These are phyloP conservation scores for Phlebiopsis flavidoalba DNA, from an alignment of 768 basidiomycete species.

Conservation along the genomic window DNA sequence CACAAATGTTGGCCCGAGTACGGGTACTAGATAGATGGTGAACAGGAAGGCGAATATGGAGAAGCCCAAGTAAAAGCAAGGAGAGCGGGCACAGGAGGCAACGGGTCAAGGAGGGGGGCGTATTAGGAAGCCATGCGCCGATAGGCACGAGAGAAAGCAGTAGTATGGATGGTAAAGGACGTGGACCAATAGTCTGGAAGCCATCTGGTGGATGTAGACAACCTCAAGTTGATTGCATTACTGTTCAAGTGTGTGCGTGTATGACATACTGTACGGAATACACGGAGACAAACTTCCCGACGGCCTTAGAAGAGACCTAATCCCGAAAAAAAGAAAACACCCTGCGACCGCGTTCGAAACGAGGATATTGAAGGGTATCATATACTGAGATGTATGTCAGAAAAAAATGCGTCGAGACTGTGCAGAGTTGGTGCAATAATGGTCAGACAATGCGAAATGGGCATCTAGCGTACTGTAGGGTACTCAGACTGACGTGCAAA, in stretches of 20 bases:
- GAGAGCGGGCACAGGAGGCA: slow-evolving; percentile 65
- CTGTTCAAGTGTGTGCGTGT: not conserved
- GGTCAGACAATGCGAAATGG: slow-evolving; percentile 15
- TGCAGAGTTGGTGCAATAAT: not conserved
- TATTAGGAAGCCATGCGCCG: slow-evolving; percentile 66
- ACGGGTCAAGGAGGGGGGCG: slow-evolving; percentile 67
- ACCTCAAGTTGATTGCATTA: not conserved
- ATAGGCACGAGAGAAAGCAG: slow-evolving; percentile 61
- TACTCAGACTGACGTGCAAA: slow-evolving; percentile 18
- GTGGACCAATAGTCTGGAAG: slow-evolving; percentile 14
- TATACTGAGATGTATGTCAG: not conserved
- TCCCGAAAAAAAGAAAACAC: no score
- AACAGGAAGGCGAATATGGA: slow-evolving; percentile 78
- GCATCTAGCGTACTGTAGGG: slow-evolving; percentile 11
- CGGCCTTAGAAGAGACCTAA: not conserved
- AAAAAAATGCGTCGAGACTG: not conserved
- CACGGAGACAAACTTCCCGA: not conserved
- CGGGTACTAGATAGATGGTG: slow-evolving; percentile 76
- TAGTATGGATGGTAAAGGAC: slow-evolving; percentile 28
- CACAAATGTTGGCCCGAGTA: slow-evolving; percentile 74
- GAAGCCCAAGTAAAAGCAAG: slow-evolving; percentile 79
- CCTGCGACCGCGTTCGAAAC: not conserved
- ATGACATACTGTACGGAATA: slow-evolving; percentile 1
- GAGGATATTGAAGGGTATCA: not conserved
- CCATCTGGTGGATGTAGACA: slow-evolving; percentile 7